Evolutionary conservation across 495 filamentous ascomycete species (phyloP), one percentile per base, ranked within the genome.

Genomic region (Aspergillus ellipticus): DNA sequence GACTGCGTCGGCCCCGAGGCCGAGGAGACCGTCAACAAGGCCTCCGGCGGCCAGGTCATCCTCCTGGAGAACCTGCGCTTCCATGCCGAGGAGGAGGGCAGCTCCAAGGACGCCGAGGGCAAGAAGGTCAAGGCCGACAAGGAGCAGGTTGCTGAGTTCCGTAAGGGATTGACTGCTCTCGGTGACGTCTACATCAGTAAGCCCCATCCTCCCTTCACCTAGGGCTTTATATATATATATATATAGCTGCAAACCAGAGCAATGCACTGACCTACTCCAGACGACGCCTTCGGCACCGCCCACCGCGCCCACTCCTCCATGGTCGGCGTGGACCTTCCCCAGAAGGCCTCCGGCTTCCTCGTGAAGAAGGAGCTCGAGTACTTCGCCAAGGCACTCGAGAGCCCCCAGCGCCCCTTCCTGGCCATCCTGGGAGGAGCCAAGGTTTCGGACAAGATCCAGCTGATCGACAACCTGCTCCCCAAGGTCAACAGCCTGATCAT

Each of bases 331-430:
- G 85, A 97, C 56, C 87, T 97, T 20, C 92, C 94, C 49, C 89
- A 96, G 72, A 96, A 93, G 79, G 94, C 94, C 6, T 88, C 92
- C 51, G 94, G 94, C 48, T 97, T 96, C 85, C 86, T 99, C 63
- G 89, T 99, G 78, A 99, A 99, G 88, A 99, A 97, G 81, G 94
- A 99, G 74, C 89, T 99, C 46, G 93, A 97, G 67, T 99, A 97
- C 85, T 99, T 99, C 72, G 94, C 94, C 53, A 83, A 96, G 80
- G 94, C 93, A 29, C 89, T 99, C 31, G 94, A 99, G 79, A 83
- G 82, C 62, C 94, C 94, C 35, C 79, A 92, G 78, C 85, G 92
- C 22, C 95, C 95, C 55, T 99, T 99, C 88, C 89, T 99, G 16
- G 95, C 94, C 71, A 97, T 99, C 70, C 87, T 99, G 4, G 94